Evolutionary conservation across 2,329 filamentous ascomycete genomes (phyloP).

Genomic region (Paraphaeosphaeria sporulosa): DNA sequence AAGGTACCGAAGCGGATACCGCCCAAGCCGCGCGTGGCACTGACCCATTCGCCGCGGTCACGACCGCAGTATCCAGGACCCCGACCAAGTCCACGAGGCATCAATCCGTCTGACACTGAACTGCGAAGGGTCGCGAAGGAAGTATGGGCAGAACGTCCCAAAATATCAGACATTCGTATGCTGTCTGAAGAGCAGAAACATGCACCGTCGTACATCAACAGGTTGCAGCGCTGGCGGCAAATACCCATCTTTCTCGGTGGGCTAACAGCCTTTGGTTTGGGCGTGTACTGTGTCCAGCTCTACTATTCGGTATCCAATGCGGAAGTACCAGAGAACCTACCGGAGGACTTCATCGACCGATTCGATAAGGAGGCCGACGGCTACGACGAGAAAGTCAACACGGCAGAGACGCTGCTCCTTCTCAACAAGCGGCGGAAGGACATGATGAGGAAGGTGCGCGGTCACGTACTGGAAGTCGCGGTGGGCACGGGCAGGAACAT

Average conservation of each 20-base stretch:
- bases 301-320: constrained; percentile 41
- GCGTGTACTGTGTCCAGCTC: constrained; percentile 51
- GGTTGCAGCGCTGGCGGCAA: constrained; percentile 40
- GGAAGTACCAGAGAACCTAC: constrained; percentile 36
- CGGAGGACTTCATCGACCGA: constrained; percentile 53
- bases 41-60: constrained; percentile 24
- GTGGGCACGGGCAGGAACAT: constrained; percentile 60
- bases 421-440: constrained; percentile 51
- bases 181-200: constrained; percentile 39
- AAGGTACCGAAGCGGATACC: constrained; percentile 35
- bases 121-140: constrained; percentile 13
- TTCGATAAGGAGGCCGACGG: constrained; percentile 55
- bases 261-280: constrained; percentile 48
- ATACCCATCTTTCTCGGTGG: constrained; percentile 42
- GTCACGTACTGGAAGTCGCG: constrained; percentile 58
- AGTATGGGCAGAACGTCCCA: constrained; percentile 37
- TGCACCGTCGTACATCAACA: constrained; percentile 35
- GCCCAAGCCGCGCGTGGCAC: constrained; percentile 23
- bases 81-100: background rate
- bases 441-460: constrained; percentile 51
- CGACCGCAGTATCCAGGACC: constrained; percentile 20
- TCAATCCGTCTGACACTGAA: too few species aligned
- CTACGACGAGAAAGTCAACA: constrained; percentile 58
- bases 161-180: constrained; percentile 31
- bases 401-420: constrained; percentile 53